phyloP scores from a whole-genome alignment of 306 rosid species.

The Argentina anserina region DNA sequence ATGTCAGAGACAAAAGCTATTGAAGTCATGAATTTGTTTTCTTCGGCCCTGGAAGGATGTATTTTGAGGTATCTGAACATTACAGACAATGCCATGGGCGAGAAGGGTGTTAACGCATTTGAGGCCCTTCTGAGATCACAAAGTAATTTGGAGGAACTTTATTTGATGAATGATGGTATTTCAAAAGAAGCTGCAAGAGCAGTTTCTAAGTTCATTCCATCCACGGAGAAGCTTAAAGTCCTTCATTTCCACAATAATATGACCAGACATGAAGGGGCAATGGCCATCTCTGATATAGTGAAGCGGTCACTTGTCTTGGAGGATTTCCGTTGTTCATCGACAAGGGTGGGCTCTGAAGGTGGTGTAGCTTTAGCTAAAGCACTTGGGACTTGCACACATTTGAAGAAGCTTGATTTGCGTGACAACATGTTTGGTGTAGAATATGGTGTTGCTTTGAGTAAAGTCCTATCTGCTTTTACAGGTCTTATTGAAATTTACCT shows the following conservation, averaged over 20 bases:
- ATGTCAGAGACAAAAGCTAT: slow-evolving; percentile 79
- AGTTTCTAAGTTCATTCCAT: slow-evolving; percentile 75
- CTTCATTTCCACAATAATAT: slow-evolving; percentile 85
- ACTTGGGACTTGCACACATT: slow-evolving; percentile 53
- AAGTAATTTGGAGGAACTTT: slow-evolving; percentile 70
- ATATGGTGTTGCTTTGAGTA: slow-evolving; percentile 73
- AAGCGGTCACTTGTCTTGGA: slow-evolving; percentile 59
- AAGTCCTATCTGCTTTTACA: slow-evolving; percentile 45
- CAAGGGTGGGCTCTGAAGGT: slow-evolving; percentile 78
- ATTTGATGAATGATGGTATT: slow-evolving; percentile 88
- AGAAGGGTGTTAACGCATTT: slow-evolving; percentile 80
- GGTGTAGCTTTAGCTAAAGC: slow-evolving; percentile 79
- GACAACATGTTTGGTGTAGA: slow-evolving; percentile 92
- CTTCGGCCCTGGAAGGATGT: slow-evolving; percentile 74
- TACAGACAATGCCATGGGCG: slow-evolving; percentile 86
- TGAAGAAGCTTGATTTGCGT: slow-evolving; percentile 80
- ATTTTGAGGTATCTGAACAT: slow-evolving; percentile 56
- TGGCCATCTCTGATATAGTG: slow-evolving; percentile 61
- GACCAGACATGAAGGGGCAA: slow-evolving; percentile 68
- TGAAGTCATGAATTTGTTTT: slow-evolving; percentile 72
- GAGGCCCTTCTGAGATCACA: slow-evolving; percentile 65
- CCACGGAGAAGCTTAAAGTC: slow-evolving; percentile 72
- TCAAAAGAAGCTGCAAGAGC: slow-evolving; percentile 96
- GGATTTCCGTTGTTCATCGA: slow-evolving; percentile 85
- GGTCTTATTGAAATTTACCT: slow-evolving; percentile 72